These are phyloP conservation scores for Boletus bicolor DNA, from an alignment of 768 basidiomycete species.

Conservation along the genomic window DNA sequence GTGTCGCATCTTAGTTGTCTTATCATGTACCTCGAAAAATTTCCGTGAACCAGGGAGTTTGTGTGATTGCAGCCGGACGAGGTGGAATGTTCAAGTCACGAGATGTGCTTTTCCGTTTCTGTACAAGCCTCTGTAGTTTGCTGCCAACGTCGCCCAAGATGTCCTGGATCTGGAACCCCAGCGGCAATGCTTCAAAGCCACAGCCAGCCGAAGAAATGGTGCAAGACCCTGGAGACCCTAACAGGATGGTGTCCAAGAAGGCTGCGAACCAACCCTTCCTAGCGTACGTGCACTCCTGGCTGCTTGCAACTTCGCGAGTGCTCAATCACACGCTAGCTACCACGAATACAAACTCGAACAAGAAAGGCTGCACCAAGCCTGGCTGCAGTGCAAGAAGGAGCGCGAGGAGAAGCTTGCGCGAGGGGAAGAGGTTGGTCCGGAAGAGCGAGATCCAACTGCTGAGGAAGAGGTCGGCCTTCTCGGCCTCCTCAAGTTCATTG, in stretches of 20 bases:
- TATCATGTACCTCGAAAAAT: not conserved
- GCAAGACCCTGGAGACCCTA: conserved; percentile 59
- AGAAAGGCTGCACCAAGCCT: conserved; percentile 58
- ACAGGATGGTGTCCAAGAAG: conserved; percentile 75
- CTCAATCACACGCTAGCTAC: conserved; percentile 43
- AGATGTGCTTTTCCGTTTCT: not conserved
- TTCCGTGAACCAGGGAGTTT: not conserved
- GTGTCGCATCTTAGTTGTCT: conserved; percentile 11
- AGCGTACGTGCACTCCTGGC: conserved; percentile 47
- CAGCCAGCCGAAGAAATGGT: conserved; percentile 49
- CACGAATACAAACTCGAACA: conserved; percentile 62
- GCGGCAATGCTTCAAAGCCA: conserved; percentile 35
- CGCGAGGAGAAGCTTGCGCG: conserved; percentile 69
- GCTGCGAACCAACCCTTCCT: conserved; percentile 84
- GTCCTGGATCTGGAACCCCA: conserved; percentile 63
- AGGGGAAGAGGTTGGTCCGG: conserved; percentile 70
- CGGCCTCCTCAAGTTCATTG: conserved; percentile 66
- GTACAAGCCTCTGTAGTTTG: not conserved
- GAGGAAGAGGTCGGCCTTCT: conserved; percentile 61
- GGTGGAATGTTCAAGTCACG: not conserved
- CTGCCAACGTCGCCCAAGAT: conserved; percentile 33
- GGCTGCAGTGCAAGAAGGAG: conserved; percentile 67
- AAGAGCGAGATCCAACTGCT: conserved; percentile 71
- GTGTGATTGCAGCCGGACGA: not conserved
- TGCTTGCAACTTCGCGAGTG: not conserved